phyloP scores from a whole-genome alignment of 768 basidiomycete species.

The Kwoniella newhampshirensis region DNA sequence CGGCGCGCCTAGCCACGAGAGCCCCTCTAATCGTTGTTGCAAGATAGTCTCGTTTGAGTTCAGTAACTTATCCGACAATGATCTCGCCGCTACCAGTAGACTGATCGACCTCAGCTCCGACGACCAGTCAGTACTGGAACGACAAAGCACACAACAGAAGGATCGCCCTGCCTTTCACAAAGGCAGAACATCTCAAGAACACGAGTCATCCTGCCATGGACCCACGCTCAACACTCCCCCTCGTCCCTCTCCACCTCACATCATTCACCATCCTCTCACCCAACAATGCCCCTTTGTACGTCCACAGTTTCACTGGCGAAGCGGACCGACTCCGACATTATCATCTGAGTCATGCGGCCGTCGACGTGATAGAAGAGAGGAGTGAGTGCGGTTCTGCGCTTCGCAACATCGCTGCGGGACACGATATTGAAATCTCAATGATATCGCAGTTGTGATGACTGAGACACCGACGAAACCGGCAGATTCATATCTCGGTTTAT shows the following conservation, averaged over 20 bases:
- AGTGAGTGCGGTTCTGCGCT: constrained; percentile 38
- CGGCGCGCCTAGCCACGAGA: too few species aligned
- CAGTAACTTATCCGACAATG: too few species aligned
- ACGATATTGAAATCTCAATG: too few species aligned
- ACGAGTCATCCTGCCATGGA: constrained; percentile 7
- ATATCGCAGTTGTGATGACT: constrained; percentile 50
- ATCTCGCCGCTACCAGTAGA: too few species aligned
- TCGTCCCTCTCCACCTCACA: constrained; percentile 47
- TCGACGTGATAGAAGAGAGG: constrained; percentile 52
- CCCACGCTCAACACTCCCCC: not conserved
- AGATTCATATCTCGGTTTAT: constrained; percentile 48
- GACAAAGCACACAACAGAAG: too few species aligned
- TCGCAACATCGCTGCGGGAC: not conserved
- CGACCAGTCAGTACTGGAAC: too few species aligned
- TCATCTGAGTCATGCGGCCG: constrained; percentile 49
- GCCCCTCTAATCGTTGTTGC: too few species aligned
- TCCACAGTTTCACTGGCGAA: constrained; percentile 47
- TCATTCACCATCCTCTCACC: constrained; percentile 50
- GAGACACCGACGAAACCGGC: constrained; percentile 43
- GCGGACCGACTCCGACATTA: constrained; percentile 50
- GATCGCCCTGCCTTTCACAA: too few species aligned
- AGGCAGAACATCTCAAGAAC: too few species aligned
- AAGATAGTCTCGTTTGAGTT: too few species aligned
- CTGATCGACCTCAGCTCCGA: too few species aligned
- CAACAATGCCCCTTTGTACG: constrained; percentile 43